Base-by-base conservation (phyloP, 2,329 filamentous ascomycete genomes). In the Alternaria sp. region DNA sequence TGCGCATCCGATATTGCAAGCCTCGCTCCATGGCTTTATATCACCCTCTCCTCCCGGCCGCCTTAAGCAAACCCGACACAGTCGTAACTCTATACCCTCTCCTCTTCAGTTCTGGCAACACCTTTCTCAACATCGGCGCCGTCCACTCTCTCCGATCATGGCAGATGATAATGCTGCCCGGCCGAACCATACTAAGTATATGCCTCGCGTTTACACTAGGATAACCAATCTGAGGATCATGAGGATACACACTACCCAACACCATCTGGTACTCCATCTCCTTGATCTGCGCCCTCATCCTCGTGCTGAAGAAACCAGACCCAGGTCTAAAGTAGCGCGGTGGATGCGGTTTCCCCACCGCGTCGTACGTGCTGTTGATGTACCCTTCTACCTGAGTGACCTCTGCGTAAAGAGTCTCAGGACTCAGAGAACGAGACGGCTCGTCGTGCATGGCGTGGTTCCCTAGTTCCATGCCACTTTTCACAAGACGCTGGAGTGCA, bases 391-490 rank as follows among this genome's bases (percentile, higher is more conserved):
- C 92, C 11, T 83, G 68, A 12, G 78, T 74, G 53, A 96, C 89
- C 81, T 97, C 87, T 1, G 75, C 72, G 36, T 83, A 79, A 1
- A 97, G 85, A 63, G 86, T 84, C 1, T 80, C 81, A 53, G 89
- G 84, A 41, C 83, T 79, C 27, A 97, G 82, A 0, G 82, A 82
- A 45, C 86, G 84, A 10, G 89, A 90, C 0, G 92, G 88, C 81
- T 95, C 92, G 78, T 97, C 93, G 76, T 89, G 86, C 92, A 95
- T 94, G 10, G 91, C 93, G 79, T 97, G 93, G 79, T 97, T 97
- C 25, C 87, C 93, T 4, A 97, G 82, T 81, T 85, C 85, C 48
- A 81, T 81, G 3, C 87, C 87, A 5, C 85, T 75, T 30, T 83
- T 81, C 4, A 90, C 71, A 40, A 88, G 77, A 9, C 85, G 76